phyloP scores from a whole-genome alignment of 345 rosid species.

The Zanthoxylum bungeanum region DNA sequence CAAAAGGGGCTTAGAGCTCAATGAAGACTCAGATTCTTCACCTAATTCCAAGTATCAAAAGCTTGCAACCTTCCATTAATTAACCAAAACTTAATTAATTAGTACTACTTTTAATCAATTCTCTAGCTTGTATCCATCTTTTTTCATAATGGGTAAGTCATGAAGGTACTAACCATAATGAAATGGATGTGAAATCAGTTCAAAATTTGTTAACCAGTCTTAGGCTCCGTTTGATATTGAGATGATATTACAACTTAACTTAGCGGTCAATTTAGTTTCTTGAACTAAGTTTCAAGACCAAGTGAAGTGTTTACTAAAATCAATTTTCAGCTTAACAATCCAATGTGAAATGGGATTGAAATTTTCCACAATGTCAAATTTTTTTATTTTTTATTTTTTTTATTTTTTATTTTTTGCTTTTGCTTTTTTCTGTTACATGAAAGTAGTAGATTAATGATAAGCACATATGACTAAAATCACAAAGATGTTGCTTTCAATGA shows the following conservation, averaged over 20 bases:
- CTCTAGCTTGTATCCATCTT: conserved; percentile 4
- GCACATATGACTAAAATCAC: conserved; percentile 15
- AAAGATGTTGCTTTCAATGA: conserved; percentile 12
- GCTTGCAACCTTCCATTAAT: conserved; percentile 13
- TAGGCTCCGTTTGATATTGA: no score
- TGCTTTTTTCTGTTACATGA: conserved; percentile 15
- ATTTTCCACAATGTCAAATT: background rate
- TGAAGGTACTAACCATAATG: conserved; percentile 10
- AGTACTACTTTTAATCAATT: no score
- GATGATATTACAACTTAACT: no score
- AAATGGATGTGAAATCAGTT: conserved; percentile 18
- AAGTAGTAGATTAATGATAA: conserved; percentile 30
- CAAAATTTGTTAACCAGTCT: conserved; percentile 19
- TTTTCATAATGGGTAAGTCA: conserved; percentile 25
- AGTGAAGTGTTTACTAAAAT: no score
- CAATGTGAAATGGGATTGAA: conserved; percentile 26
- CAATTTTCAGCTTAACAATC: no score
- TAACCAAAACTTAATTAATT: conserved; percentile 9
- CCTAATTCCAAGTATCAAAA: conserved; percentile 28
- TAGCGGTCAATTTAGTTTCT: no score
- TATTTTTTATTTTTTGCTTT: conserved; percentile 21
- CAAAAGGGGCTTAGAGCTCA: conserved; percentile 32
- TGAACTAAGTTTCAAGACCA: no score
- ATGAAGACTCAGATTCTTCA: conserved; percentile 30
- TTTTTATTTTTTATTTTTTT: conserved; percentile 2